Conservation (phyloP, 1,284 basidiomycete species). For the Puccinia novopanici region DNA sequence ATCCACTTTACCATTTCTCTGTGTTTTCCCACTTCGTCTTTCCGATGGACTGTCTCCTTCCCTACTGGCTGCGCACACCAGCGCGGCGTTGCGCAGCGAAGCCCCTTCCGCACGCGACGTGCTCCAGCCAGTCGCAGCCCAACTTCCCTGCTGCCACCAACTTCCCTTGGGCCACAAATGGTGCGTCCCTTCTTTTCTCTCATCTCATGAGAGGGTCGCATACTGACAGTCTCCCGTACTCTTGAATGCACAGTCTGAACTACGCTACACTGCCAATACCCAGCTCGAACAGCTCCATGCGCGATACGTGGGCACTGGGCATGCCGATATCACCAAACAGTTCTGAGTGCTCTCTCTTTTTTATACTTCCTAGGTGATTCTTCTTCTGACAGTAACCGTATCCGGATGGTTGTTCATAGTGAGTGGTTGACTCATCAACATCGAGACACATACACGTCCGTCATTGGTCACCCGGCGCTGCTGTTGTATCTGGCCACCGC, state of each 20-base stretch:
- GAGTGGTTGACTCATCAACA: slow-evolving; percentile 98
- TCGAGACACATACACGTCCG: slow-evolving; percentile 86
- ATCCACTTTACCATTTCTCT: not conserved
- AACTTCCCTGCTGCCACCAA: too few relatives aligned
- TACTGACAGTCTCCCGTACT: too few relatives aligned
- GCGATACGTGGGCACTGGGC: slow-evolving; percentile 89
- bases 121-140: too few relatives aligned
- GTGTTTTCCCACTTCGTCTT: not conserved
- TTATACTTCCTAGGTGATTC: slow-evolving; percentile 1
- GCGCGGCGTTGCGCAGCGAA: too few relatives aligned
- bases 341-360: slow-evolving; percentile 57
- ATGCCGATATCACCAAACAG: slow-evolving; percentile 93
- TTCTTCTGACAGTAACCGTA: not conserved
- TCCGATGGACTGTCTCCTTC: too few relatives aligned
- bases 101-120: not conserved
- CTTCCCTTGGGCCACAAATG: slow-evolving; percentile 4
- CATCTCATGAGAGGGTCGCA: not conserved
- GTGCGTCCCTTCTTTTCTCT: not conserved
- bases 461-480: slow-evolving; percentile 85
- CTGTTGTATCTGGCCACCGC: slow-evolving; percentile 85
- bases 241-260: slow-evolving; percentile 68
- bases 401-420: slow-evolving; percentile 65
- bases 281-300: slow-evolving; percentile 92
- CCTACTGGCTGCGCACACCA: too few relatives aligned
- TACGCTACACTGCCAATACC: slow-evolving; percentile 89